These are phyloP conservation scores for Lepiota brunneoincarnata DNA, from an alignment of 768 basidiomycete species.

Conservation along the genomic window DNA sequence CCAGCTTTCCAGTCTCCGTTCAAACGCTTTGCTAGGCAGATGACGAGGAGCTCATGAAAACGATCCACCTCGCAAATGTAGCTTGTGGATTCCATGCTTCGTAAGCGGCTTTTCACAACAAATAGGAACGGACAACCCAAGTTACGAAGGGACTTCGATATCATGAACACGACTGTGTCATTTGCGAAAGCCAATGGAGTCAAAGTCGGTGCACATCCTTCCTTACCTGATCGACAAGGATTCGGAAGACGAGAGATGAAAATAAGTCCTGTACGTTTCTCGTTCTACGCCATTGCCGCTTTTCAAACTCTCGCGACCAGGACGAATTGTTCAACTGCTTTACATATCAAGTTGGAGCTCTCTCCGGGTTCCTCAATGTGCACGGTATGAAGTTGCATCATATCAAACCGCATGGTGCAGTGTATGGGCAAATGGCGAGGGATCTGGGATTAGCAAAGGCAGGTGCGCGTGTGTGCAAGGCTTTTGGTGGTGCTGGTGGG, in stretches of 20 bases:
- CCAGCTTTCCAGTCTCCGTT: neutral
- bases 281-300: neutral
- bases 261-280: conserved; percentile 46
- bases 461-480: conserved; percentile 48
- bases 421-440: conserved; percentile 59
- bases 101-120: conserved; percentile 24
- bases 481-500: conserved; percentile 33
- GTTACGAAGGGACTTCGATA: conserved; percentile 48
- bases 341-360: conserved; percentile 67
- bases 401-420: conserved; percentile 59
- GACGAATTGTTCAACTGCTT: conserved; percentile 57
- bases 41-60: conserved; percentile 51
- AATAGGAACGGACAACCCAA: neutral
- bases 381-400: conserved; percentile 55
- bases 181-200: conserved; percentile 57
- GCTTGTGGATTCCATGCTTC: conserved; percentile 72
- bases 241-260: conserved; percentile 67
- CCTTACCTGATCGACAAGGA: conserved; percentile 60
- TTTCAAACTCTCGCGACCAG: conserved; percentile 22
- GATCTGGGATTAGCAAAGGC: conserved; percentile 55
- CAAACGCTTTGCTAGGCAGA: conserved; percentile 33
- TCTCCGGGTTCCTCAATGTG: conserved; percentile 54
- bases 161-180: conserved; percentile 61
- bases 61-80: conserved; percentile 58
- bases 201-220: conserved; percentile 66